Percentiles rank a stretch among this genome's conserved stretches.
phyloP scores from a whole-genome alignment of 371 early-diverging fungal genomes.

The Mucor irregularis region DNA sequence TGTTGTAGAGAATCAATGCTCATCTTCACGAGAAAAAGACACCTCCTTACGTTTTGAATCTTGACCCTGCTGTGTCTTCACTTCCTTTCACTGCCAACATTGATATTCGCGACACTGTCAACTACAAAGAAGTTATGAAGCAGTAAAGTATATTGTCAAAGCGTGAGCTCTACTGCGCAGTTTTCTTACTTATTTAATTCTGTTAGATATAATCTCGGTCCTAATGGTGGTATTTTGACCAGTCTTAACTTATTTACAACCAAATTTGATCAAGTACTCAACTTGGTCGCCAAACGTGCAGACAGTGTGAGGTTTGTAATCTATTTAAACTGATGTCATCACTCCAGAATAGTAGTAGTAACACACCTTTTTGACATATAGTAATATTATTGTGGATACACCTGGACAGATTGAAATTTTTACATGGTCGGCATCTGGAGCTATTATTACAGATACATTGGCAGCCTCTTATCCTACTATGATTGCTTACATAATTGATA shows the following conservation, averaged over 20 bases:
- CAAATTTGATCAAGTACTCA: conserved; percentile 95
- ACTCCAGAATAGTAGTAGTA: too few relatives aligned
- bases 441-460: conserved; percentile 95
- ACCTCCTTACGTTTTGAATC: conserved; percentile 91
- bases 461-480: conserved; percentile 93
- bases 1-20: conserved; percentile 81
- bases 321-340: too few relatives aligned
- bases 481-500: conserved; percentile 97
- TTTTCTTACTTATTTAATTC: neutral
- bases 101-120: conserved; percentile 98
- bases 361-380: too few relatives aligned
- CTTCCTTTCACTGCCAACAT: conserved; percentile 96
- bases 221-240: conserved; percentile 99
- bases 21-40: conserved; percentile 76
- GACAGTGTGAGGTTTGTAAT: conserved; percentile 60
- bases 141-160: conserved; percentile 59
- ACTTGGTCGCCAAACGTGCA: conserved; percentile 82
- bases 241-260: conserved; percentile 96
- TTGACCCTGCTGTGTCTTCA: conserved; percentile 97
- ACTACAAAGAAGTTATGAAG: conserved; percentile 99
- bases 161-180: neutral
- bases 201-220: conserved; percentile 91
- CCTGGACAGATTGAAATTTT: conserved; percentile 99
- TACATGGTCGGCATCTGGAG: conserved; percentile 99
- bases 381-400: conserved; percentile 95